A percentile compares a stretch with the other conserved stretches of the same genome.
These are phyloP conservation scores for Phoma sp. DNA, from an alignment of 2,329 filamentous ascomycete genomes.

Conservation along the genomic window DNA sequence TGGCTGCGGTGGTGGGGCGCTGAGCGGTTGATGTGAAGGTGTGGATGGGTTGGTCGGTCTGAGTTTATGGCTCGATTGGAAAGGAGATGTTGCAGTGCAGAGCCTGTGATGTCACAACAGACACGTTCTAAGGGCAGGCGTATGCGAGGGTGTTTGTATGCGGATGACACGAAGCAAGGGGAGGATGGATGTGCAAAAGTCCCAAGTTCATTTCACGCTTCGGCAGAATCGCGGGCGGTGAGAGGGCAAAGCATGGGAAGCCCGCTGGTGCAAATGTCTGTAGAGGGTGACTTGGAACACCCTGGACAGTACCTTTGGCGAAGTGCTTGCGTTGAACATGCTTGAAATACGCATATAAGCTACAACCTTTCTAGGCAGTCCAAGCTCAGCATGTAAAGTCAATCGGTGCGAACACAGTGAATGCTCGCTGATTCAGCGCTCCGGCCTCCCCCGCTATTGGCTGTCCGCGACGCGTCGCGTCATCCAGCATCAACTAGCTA, in stretches of 20 bases:
- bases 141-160: constrained; percentile 12
- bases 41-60: neutral
- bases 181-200: neutral
- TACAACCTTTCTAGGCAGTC: too few species aligned
- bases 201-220: neutral
- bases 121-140: neutral
- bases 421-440: constrained; percentile 1
- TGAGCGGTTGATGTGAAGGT: neutral
- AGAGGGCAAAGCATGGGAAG: neutral
- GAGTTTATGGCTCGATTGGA: neutral
- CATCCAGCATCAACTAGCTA: neutral
- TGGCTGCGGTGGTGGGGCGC: constrained; percentile 8
- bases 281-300: too few species aligned
- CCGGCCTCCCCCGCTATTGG: constrained; percentile 26
- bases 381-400: too few species aligned
- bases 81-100: neutral
- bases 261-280: too few species aligned
- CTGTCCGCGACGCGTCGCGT: constrained; percentile 29
- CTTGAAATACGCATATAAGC: too few species aligned
- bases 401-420: too few species aligned
- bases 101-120: constrained; percentile 2
- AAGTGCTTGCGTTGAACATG: too few species aligned
- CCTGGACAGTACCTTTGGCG: too few species aligned
- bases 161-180: constrained; percentile 3
- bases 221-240: constrained; percentile 4